phyloP scores from a whole-genome alignment of 805 yeast species.

The Cyberlindnera petersonii region DNA sequence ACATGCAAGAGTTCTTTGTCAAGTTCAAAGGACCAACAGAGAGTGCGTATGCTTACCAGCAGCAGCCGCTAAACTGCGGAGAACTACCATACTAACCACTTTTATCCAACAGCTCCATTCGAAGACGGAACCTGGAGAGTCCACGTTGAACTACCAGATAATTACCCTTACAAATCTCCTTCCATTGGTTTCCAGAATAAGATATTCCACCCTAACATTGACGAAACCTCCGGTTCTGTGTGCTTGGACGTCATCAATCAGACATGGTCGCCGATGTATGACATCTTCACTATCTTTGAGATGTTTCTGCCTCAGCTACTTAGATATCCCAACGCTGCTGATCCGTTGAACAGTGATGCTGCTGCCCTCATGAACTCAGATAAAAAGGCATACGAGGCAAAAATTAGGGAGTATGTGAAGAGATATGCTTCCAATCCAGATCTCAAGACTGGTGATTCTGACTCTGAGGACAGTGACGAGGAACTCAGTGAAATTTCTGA shows the following conservation, averaged over 20 bases:
- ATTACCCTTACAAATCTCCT: slow-evolving; percentile 93
- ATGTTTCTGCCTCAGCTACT: slow-evolving; percentile 88
- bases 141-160: slow-evolving; percentile 91
- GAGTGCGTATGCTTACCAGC: slow-evolving; percentile 38
- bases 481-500: slow-evolving; percentile 28
- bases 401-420: slow-evolving; percentile 69
- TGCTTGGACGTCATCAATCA: slow-evolving; percentile 96
- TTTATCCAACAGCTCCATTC: slow-evolving; percentile 66
- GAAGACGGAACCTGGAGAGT: slow-evolving; percentile 87
- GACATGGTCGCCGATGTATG: slow-evolving; percentile 98
- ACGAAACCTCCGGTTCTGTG: slow-evolving; percentile 84
- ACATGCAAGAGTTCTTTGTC: slow-evolving; percentile 82
- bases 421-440: slow-evolving; percentile 54
- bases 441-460: slow-evolving; percentile 43
- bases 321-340: slow-evolving; percentile 90
- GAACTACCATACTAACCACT: not conserved
- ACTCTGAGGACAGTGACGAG: slow-evolving; percentile 43
- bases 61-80: too few relatives aligned
- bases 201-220: slow-evolving; percentile 94
- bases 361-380: slow-evolving; percentile 73
- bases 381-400: slow-evolving; percentile 58
- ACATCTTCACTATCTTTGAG: slow-evolving; percentile 84
- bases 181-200: slow-evolving; percentile 90
- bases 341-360: slow-evolving; percentile 90
- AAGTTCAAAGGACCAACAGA: slow-evolving; percentile 82